Evolutionary conservation across 192 early-diverging fungal genomes (phyloP).

Genomic region (Backusella morwellensis): DNA sequence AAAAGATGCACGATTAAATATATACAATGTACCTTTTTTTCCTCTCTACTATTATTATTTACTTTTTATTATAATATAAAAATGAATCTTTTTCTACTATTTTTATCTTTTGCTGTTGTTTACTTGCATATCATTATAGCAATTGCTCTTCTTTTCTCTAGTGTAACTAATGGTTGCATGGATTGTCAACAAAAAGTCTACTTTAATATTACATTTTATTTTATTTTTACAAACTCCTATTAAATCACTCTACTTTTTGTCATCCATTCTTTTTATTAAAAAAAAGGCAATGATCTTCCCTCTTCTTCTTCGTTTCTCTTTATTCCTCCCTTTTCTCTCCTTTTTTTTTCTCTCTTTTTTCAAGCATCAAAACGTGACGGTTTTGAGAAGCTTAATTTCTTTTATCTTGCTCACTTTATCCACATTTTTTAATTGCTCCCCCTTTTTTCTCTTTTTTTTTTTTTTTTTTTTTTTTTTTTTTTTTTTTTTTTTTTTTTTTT

Average conservation of each 20-base stretch:
- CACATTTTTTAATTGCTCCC: not conserved
- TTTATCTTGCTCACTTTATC: not conserved
- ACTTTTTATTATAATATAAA: not conserved
- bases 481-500: not conserved
- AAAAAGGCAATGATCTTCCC: not conserved
- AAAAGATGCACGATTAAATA: slow-evolving; percentile 23
- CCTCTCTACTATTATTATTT: not conserved
- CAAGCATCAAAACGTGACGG: not conserved
- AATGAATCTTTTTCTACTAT: not conserved
- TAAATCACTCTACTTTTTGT: not conserved
- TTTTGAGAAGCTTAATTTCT: not conserved
- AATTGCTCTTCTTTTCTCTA: not conserved
- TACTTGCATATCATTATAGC: not conserved
- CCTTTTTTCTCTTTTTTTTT: not conserved
- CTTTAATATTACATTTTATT: not conserved
- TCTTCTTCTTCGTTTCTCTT: not conserved
- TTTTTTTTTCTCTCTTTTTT: slow-evolving; percentile 9
- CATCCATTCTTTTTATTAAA: not conserved
- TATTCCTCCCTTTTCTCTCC: not conserved
- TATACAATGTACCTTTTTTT: not conserved
- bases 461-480: not conserved
- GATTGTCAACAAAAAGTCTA: slow-evolving; percentile 8
- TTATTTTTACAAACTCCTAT: slow-evolving; percentile 4
- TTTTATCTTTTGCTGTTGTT: slow-evolving; percentile 9
- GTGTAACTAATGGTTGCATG: not conserved